A percentile compares a stretch with the other conserved stretches of the same genome.
Conservation (phyloP, 768 basidiomycete genomes). For the Leccinum boreale region DNA sequence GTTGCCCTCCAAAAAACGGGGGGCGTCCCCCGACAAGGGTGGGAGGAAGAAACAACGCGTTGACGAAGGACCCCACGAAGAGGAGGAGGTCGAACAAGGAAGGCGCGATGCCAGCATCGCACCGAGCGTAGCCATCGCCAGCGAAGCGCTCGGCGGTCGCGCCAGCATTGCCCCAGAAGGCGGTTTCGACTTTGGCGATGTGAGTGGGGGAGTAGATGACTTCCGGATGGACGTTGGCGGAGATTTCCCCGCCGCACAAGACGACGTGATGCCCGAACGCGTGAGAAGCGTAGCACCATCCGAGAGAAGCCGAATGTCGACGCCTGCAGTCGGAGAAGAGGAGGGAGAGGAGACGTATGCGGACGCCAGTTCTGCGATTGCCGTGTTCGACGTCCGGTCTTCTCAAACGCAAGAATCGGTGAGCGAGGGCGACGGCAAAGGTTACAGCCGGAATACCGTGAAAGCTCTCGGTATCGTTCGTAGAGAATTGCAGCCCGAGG, state of each 20-base stretch:
- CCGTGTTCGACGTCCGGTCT: constrained; percentile 72
- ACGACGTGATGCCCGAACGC: constrained; percentile 34
- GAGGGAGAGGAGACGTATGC: constrained; percentile 67
- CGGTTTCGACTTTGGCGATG: constrained; percentile 61
- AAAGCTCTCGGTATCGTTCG: constrained; percentile 78
- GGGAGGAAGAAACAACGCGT: constrained; percentile 59
- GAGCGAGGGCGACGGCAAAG: constrained; percentile 55
- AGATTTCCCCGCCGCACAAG: constrained; percentile 37
- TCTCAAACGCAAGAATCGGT: constrained; percentile 46
- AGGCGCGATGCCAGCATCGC: constrained; percentile 66
- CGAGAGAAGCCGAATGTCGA: constrained; percentile 61
- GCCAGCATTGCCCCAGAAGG: constrained; percentile 54
- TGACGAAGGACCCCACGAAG: constrained; percentile 43
- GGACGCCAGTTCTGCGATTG: constrained; percentile 72
- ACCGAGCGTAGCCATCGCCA: constrained; percentile 55
- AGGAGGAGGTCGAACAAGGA: constrained; percentile 66
- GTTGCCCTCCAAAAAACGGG: constrained; percentile 56
- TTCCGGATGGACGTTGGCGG: constrained; percentile 66
- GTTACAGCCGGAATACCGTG: constrained; percentile 86
- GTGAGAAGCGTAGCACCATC: constrained; percentile 52
- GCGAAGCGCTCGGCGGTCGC: constrained; percentile 51
- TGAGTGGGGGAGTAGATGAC: constrained; percentile 56
- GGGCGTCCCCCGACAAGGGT: constrained; percentile 52
- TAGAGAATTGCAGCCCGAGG: constrained; percentile 59
- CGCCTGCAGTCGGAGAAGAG: constrained; percentile 59